Evolutionary conservation across 1,139 yeast species (phyloP), one percentile per base, ranked within the genome.

Genomic region (Torulaspora pretoriensis): DNA sequence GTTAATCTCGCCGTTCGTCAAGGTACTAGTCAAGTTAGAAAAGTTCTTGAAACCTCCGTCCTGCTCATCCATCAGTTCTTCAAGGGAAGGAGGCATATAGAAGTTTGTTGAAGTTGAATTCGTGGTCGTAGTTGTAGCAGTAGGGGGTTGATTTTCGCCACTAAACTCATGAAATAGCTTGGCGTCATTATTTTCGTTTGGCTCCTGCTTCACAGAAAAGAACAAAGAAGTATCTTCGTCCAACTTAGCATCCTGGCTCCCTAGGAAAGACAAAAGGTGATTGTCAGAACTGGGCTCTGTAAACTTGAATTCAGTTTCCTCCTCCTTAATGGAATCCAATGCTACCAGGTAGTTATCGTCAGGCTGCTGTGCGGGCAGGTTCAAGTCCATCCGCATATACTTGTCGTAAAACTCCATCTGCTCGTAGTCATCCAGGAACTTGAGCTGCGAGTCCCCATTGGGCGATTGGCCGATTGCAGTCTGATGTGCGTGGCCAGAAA

Each of bases 21-120:
- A 30, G 23, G 41, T 40, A 34, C 40, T 43, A 33, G 46, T 42
- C 7, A 44, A 17, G 12, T 28, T 44, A 13, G 46, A 40, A 37
- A 38, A 42, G 39, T 40, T 45, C 29, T 45, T 50, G 8, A 40
- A 39, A 6, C 47, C 46, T 25, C 47, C 48, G 26, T 57, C 63
- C 45, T 59, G 63, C 30, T 61, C 65, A 25, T 60, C 65, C 57
- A 62, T 59, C 36, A 62, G 43, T 35, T 61, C 67, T 42, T 60
- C 67, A 24, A 62, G 46, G 8, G 64, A 52, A 14, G 65, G 65
- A 5, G 67, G 60, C 32, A 61, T 47, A 40, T 58, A 59, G 34
- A 48, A 48, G 30, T 56, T 53, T 30, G 40, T 35, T 25, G 42
- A 29, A 38, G 38, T 30, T 25, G 43, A 33, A 9, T 38, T 42